A percentile compares a stretch with the other conserved stretches of the same genome.
Conservation (phyloP, 352 stramenopile genomes). For the Phytophthora constricta region DNA sequence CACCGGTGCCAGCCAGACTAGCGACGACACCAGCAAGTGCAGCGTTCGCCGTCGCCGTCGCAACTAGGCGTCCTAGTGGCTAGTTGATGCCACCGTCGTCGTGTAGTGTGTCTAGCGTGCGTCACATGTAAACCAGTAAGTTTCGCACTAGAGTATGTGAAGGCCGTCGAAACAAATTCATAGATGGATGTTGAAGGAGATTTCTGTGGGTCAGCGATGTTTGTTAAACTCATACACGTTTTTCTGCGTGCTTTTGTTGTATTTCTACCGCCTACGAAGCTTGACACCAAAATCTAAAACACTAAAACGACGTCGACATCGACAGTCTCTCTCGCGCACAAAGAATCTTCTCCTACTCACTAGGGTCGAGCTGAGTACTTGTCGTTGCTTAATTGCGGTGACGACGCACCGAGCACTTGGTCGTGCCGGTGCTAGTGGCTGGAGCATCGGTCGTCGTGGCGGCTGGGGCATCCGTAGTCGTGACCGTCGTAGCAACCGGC, state of each 20-base stretch:
- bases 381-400: slow-evolving; percentile 1
- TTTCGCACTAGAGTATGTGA: slow-evolving; percentile 13
- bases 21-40: slow-evolving; percentile 30
- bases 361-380: not conserved
- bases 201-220: slow-evolving; percentile 7
- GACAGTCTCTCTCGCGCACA: slow-evolving; percentile 5
- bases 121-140: slow-evolving; percentile 17
- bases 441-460: slow-evolving; percentile 9
- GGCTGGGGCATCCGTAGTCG: slow-evolving; percentile 9
- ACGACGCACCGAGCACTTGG: slow-evolving; percentile 19
- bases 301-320: slow-evolving; percentile 6
- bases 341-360: slow-evolving; percentile 5
- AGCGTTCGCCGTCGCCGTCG: slow-evolving; percentile 27
- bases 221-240: not conserved
- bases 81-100: slow-evolving; percentile 13
- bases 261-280: slow-evolving; percentile 8
- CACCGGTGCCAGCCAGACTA: not conserved
- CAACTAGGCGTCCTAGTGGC: slow-evolving; percentile 22
- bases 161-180: slow-evolving; percentile 21
- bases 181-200: slow-evolving; percentile 18
- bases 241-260: not conserved
- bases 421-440: slow-evolving; percentile 13
- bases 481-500: slow-evolving; percentile 1
- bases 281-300: slow-evolving; percentile 31
- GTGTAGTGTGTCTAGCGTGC: slow-evolving; percentile 8